phyloP scores from a whole-genome alignment of 805 yeast species.

The Wickerhamiella occidentalis region DNA sequence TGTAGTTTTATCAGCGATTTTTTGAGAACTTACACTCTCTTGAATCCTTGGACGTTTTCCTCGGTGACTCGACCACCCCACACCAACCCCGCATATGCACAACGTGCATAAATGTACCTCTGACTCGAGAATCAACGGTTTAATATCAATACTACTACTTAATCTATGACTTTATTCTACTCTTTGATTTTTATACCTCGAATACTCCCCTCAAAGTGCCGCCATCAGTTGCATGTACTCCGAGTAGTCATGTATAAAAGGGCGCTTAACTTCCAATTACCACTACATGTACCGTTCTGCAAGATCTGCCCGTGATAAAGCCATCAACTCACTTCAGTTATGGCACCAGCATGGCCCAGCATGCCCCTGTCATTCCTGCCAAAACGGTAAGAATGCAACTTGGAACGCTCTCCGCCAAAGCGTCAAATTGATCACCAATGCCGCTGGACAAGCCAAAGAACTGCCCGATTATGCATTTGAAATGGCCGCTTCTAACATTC shows the following conservation, averaged over 20 bases:
- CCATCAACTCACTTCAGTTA: constrained; percentile 10
- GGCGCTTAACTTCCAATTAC: background rate
- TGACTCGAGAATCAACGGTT: too few species aligned
- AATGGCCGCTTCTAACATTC: constrained; percentile 31
- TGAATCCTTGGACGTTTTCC: background rate
- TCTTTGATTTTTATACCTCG: too few species aligned
- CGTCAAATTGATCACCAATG: constrained; percentile 5
- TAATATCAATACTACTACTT: too few species aligned
- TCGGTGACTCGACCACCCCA: background rate
- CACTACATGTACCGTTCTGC: constrained; percentile 8
- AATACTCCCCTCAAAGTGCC: too few species aligned
- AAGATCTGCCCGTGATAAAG: constrained; percentile 9
- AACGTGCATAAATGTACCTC: background rate
- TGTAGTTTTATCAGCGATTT: too few species aligned
- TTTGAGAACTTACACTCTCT: too few species aligned
- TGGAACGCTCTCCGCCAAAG: constrained; percentile 11
- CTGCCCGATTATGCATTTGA: constrained; percentile 31
- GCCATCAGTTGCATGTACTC: too few species aligned
- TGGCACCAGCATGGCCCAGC: constrained; percentile 24
- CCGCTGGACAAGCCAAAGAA: constrained; percentile 7
- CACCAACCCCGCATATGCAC: constrained; percentile 2
- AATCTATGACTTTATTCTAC: too few species aligned
- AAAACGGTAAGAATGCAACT: constrained; percentile 12
- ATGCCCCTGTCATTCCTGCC: constrained; percentile 30
- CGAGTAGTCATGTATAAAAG: background rate